These are phyloP conservation scores for Lagenaria siceraria DNA, from an alignment of 306 rosid genomes.

Conservation along the genomic window DNA sequence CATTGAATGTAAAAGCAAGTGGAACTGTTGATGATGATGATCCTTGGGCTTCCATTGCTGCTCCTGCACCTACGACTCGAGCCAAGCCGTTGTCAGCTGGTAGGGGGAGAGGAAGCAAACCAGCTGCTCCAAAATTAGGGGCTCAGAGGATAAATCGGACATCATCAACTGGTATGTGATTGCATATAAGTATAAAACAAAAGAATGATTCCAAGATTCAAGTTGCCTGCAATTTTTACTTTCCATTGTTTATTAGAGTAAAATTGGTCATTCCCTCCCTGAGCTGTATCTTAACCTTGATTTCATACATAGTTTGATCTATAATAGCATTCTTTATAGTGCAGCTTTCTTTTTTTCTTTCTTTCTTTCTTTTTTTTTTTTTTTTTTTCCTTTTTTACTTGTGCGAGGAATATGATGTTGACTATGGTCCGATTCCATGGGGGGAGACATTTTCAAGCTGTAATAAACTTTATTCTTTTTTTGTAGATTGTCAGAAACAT, in stretches of 20 bases:
- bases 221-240: background rate
- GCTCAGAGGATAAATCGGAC: conserved; percentile 89
- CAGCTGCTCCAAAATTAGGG: conserved; percentile 68
- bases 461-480: background rate
- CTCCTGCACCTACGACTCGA: conserved; percentile 79
- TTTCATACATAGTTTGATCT: background rate
- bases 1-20: conserved; percentile 39
- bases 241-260: background rate
- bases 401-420: background rate
- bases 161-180: conserved; percentile 53
- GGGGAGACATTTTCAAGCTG: background rate
- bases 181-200: background rate
- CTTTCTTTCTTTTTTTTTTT: background rate
- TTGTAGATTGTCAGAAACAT: background rate
- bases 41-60: conserved; percentile 97
- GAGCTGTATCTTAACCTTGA: background rate
- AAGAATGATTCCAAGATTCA: background rate
- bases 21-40: conserved; percentile 46
- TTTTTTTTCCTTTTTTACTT: background rate
- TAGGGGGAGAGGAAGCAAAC: conserved; percentile 66
- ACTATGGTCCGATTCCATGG: background rate
- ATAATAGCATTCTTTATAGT: conserved; percentile 3
- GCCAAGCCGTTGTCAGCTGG: conserved; percentile 65
- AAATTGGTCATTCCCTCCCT: background rate
- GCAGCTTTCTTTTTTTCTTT: background rate